Evolutionary conservation across 1,284 basidiomycete species (phyloP).

Genomic region (Rhodotorula glutinis): DNA sequence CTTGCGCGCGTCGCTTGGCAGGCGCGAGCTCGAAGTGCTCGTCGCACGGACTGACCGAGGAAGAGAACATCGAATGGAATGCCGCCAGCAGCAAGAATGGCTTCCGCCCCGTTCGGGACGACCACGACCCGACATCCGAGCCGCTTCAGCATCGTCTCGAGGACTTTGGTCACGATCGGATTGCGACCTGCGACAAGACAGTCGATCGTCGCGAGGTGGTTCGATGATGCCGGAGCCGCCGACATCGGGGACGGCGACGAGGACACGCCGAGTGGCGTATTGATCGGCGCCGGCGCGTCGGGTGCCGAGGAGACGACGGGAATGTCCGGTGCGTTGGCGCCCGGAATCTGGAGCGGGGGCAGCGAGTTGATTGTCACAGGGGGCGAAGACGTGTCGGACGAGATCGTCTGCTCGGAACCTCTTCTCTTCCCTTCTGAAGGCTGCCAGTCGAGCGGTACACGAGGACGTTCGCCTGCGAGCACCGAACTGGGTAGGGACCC

Average conservation of each 20-base stretch:
- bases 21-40: slow-evolving; percentile 34
- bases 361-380: slow-evolving; percentile 7
- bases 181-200: slow-evolving; percentile 96
- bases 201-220: slow-evolving; percentile 59
- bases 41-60: slow-evolving; percentile 48
- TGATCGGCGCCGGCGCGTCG: background rate
- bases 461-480: slow-evolving; percentile 1
- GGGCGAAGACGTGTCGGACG: slow-evolving; percentile 19
- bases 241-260: slow-evolving; percentile 4
- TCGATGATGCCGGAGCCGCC: background rate
- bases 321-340: slow-evolving; percentile 41
- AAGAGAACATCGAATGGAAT: slow-evolving; percentile 56
- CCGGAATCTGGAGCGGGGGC: slow-evolving; percentile 57
- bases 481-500: slow-evolving; percentile 31
- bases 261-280: background rate
- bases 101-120: slow-evolving; percentile 92
- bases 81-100: slow-evolving; percentile 95
- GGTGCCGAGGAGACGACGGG: slow-evolving; percentile 1
- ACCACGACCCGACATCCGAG: slow-evolving; percentile 91
- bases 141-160: slow-evolving; percentile 85
- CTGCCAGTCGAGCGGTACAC: background rate
- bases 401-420: slow-evolving; percentile 17
- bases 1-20: too few relatives aligned
- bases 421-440: slow-evolving; percentile 7
- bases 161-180: slow-evolving; percentile 87